phyloP scores from a whole-genome alignment of 2,329 filamentous ascomycete species.

The Paraphoma chrysanthemicola region DNA sequence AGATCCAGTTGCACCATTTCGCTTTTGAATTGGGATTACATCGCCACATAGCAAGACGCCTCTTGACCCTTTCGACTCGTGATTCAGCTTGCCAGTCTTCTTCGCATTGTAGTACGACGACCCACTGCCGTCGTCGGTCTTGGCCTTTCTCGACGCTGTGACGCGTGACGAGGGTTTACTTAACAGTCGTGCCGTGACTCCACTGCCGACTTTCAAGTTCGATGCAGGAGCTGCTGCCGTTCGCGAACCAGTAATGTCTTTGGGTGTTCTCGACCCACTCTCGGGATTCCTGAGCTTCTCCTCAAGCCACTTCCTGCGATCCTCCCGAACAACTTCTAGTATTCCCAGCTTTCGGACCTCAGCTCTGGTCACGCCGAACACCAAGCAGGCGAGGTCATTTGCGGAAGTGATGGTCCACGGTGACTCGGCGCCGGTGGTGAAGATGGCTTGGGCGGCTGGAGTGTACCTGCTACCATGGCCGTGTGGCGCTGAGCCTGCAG shows the following conservation, averaged over 20 bases:
- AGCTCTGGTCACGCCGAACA: constrained; percentile 98
- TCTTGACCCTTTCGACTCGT: constrained; percentile 77
- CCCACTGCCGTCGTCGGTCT: constrained; percentile 67
- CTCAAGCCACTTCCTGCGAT: constrained; percentile 87
- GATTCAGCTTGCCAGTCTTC: constrained; percentile 62
- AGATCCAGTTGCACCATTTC: constrained; percentile 88
- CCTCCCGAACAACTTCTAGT: constrained; percentile 89
- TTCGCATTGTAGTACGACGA: constrained; percentile 58
- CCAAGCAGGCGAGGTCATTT: constrained; percentile 92
- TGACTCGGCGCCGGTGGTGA: constrained; percentile 88
- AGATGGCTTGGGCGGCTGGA: constrained; percentile 92
- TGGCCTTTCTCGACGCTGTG: constrained; percentile 64
- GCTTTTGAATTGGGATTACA: constrained; percentile 96
- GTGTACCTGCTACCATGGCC: constrained; percentile 90
- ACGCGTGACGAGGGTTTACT: constrained; percentile 76
- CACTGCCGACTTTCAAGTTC: constrained; percentile 72
- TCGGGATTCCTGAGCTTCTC: constrained; percentile 76
- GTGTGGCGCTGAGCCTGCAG: constrained; percentile 63
- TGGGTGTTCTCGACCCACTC: constrained; percentile 51
- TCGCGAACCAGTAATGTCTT: constrained; percentile 34
- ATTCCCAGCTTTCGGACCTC: constrained; percentile 96
- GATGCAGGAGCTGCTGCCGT: constrained; percentile 46
- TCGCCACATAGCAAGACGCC: constrained; percentile 94
- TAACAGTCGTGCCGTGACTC: constrained; percentile 86
- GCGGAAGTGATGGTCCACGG: constrained; percentile 97